Conservation (phyloP, 176 grass and related monocot species). For the Bolboschoenus planiculmis region DNA sequence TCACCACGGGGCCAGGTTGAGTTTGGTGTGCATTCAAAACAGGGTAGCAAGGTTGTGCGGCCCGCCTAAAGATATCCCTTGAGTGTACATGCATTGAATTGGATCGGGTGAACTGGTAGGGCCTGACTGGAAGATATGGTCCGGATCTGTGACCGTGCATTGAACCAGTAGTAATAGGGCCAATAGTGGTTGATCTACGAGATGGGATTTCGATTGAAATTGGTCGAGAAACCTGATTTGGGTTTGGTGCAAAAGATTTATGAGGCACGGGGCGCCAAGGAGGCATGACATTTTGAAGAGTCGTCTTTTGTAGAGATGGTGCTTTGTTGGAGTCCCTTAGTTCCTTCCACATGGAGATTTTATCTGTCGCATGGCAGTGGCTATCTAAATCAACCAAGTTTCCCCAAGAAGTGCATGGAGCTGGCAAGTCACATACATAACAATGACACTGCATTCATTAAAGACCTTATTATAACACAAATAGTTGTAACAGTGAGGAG, state of each 20-base stretch:
- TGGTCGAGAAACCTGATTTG: not conserved
- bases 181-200: constrained; percentile 17
- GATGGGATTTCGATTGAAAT: not conserved
- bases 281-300: constrained; percentile 19
- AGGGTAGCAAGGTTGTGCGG: not conserved
- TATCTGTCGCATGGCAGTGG: constrained; percentile 90
- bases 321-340: constrained; percentile 47
- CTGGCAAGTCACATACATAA: constrained; percentile 79
- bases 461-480: constrained; percentile 27
- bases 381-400: constrained; percentile 26
- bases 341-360: constrained; percentile 49
- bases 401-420: constrained; percentile 84
- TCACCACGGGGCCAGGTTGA: not conserved
- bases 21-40: not conserved
- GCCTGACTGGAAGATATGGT: constrained; percentile 5
- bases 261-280: not conserved
- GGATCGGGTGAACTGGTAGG: constrained; percentile 7
- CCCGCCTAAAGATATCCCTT: not conserved
- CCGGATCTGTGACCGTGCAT: not conserved
- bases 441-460: constrained; percentile 88
- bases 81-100: constrained; percentile 12
- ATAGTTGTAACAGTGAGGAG: not conserved
- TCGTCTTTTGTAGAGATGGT: constrained; percentile 29
- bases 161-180: constrained; percentile 21
- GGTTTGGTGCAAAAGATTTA: not conserved